Evolutionary conservation across 345 rosid species (phyloP).

Genomic region (Sisymbrium irio): DNA sequence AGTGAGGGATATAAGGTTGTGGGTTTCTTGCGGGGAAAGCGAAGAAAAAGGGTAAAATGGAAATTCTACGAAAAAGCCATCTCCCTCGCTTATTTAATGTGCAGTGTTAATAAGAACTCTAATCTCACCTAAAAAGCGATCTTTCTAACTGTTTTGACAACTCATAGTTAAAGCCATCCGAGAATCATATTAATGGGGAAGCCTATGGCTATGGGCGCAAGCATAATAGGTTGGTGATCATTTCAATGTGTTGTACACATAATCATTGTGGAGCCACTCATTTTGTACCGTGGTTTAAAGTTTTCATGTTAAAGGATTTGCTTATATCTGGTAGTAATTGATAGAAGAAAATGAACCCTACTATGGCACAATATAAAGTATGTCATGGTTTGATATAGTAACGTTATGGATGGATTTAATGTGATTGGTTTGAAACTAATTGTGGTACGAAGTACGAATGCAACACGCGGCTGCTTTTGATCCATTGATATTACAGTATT

Average conservation of each 20-base stretch:
- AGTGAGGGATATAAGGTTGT: background rate
- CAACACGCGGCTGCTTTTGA: background rate
- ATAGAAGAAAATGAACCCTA: background rate
- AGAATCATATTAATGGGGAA: background rate
- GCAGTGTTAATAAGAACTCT: background rate
- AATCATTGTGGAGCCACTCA: conserved; percentile 7
- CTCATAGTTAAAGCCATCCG: conserved; percentile 16
- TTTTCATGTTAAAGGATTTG: background rate
- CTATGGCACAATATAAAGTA: background rate
- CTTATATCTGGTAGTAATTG: background rate
- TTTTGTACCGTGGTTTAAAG: background rate
- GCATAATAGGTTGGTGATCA: conserved; percentile 1
- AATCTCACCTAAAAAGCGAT: conserved; percentile 15
- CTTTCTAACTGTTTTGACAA: conserved; percentile 21
- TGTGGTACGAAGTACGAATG: background rate
- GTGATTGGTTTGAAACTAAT: background rate
- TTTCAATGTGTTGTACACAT: background rate
- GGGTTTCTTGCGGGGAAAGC: conserved; percentile 12
- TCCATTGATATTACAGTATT: background rate
- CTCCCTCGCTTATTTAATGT: conserved; percentile 23
- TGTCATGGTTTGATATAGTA: background rate
- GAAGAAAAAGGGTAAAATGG: background rate
- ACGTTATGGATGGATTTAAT: background rate
- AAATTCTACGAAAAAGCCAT: background rate
- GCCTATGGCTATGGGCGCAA: background rate